Evolutionary conservation across 2,329 filamentous ascomycete species (phyloP), one percentile per base, ranked within the genome.

Genomic region (Cercospora beticola): DNA sequence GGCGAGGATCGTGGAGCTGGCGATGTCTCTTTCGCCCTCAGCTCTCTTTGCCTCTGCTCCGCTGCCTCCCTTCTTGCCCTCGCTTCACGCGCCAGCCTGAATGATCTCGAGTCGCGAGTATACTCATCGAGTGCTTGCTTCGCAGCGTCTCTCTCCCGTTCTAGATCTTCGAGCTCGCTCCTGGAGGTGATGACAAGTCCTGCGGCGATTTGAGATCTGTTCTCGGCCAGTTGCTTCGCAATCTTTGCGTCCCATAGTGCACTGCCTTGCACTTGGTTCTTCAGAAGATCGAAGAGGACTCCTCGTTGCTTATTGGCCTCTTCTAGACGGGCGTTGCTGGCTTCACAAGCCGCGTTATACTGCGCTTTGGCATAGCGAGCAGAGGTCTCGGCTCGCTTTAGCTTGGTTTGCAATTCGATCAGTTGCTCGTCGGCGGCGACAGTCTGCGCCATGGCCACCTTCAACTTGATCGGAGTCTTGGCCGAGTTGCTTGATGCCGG

Each of bases 151-250:
- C 54, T 52, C n/a, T 56, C 49, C 12, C 28, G 30, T 5, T 64
- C 65, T 8, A 56, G 28, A 23, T 46, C 43, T 9, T 59, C 58
- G 14, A 67, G 43, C 58, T 67, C 56, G 26, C 9, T 62, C 10
- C 40, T 40, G 28, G 65, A 28, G n/a, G 40, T 33, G 33, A 60
- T 49, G 28, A 68, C 49, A 10, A 64, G 62, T 4, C 54, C 49
- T 28, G 62, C 62, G 10, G 62, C 46, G 9, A 64, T 64, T 18
- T 64, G 49, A 10, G 52, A 49, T 9, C 62, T 30, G 33, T 64
- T 64, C n/a, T 54, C 62, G 30, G 62, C 62, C 62, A 64, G 28
- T n/a, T 64, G 49, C 36, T 26, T 57, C 12, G 62, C 62, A 9
- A 64, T 57, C 31, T 64, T 36, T 16, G 52, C 49, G 14, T 58